Conservation (phyloP, 2,329 filamentous ascomycete genomes). For the Sclerotinia borealis region DNA sequence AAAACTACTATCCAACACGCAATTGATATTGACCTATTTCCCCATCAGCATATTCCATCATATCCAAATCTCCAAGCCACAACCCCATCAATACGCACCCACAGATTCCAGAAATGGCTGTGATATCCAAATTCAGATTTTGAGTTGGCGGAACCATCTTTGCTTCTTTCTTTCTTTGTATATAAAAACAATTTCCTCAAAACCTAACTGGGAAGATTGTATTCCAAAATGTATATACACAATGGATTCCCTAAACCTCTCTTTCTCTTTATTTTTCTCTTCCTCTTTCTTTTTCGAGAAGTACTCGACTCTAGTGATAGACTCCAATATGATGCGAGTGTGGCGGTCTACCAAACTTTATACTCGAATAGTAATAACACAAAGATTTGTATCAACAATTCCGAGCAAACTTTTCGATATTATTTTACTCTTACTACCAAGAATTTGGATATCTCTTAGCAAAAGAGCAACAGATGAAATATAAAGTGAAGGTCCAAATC, state of each 20-base stretch:
- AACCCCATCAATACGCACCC: constrained; percentile 50
- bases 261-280: background rate
- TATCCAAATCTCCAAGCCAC: background rate
- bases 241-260: background rate
- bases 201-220: background rate
- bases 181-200: background rate
- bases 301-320: background rate
- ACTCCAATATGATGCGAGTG: background rate
- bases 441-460: background rate
- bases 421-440: too few species aligned
- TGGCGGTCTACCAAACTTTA: background rate
- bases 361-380: too few species aligned
- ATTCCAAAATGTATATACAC: background rate
- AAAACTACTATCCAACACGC: constrained; percentile 96
- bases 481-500: background rate
- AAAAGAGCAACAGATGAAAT: background rate
- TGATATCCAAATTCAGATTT: constrained; percentile 68
- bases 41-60: constrained; percentile 11
- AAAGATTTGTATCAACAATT: background rate
- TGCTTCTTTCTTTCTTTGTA: background rate
- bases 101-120: constrained; percentile 87
- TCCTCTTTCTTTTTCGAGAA: too few species aligned
- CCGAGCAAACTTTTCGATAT: constrained; percentile 6
- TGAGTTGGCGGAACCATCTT: constrained; percentile 43
- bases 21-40: constrained; percentile 78